Evolutionary conservation across 108 stramenopile genomes (phyloP).

Genomic region (Discostella stelligeroides): DNA sequence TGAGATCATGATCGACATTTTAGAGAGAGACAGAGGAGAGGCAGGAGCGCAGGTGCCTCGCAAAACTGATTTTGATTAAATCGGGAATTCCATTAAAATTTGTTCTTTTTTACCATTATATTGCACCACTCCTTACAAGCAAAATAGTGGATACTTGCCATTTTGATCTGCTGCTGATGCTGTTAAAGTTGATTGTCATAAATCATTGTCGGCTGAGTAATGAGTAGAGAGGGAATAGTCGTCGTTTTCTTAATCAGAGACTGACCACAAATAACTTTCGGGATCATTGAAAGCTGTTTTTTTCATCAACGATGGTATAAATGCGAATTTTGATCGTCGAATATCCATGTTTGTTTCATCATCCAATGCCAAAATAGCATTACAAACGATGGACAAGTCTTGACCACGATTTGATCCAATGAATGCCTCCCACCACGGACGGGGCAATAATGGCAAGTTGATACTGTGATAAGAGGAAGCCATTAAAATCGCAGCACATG

Average conservation of each 20-base stretch:
- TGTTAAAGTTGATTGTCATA: too few species aligned
- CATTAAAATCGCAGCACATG: slow-evolving; percentile 65
- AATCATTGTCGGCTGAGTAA: too few species aligned
- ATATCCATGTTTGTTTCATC: slow-evolving; percentile 20
- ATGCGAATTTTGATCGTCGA: slow-evolving; percentile 34
- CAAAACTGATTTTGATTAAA: too few species aligned
- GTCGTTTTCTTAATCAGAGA: slow-evolving; percentile 18
- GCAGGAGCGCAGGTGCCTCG: too few species aligned
- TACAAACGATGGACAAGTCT: slow-evolving; percentile 57
- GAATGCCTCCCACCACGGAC: slow-evolving; percentile 75
- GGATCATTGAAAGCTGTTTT: slow-evolving; percentile 70
- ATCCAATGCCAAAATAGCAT: slow-evolving; percentile 59
- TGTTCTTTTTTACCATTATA: too few species aligned
- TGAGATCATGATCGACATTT: not conserved
- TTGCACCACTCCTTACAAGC: too few species aligned
- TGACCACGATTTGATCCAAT: slow-evolving; percentile 39
- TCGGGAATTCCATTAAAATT: too few species aligned
- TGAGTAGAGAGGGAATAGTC: too few species aligned
- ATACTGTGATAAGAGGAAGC: slow-evolving; percentile 46
- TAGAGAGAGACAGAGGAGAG: too few species aligned
- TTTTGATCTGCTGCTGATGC: too few species aligned
- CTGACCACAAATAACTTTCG: slow-evolving; percentile 77
- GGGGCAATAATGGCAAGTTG: slow-evolving; percentile 51
- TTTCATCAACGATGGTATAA: slow-evolving; percentile 52
- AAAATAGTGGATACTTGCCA: too few species aligned